Evolutionary conservation across 768 basidiomycete species (phyloP).

Genomic region (Phlegmacium glaucopus): DNA sequence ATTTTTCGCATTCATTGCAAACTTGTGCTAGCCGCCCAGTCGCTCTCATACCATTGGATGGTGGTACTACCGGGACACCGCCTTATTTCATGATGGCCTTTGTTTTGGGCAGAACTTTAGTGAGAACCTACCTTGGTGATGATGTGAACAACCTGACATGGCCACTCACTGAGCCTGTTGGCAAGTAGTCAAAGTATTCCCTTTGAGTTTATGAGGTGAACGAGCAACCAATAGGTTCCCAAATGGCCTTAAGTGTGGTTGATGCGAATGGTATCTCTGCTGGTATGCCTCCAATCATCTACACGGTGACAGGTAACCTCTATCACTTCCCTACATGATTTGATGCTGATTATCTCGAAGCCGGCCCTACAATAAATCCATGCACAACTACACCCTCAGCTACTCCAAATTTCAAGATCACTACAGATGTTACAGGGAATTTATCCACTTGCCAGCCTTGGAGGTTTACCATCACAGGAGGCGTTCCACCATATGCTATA

Average conservation of each 20-base stretch:
- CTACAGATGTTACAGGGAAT: constrained; percentile 34
- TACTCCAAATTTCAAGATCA: constrained; percentile 27
- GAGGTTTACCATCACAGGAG: constrained; percentile 42
- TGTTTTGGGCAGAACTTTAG: constrained; percentile 32
- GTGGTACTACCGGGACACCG: constrained; percentile 19
- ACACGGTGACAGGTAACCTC: constrained; percentile 33
- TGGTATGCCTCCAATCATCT: constrained; percentile 33
- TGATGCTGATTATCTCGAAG: constrained; percentile 12
- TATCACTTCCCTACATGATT: background rate
- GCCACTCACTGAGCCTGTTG: constrained; percentile 36
- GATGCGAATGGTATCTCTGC: constrained; percentile 42
- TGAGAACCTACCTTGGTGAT: constrained; percentile 32
- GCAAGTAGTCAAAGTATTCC: constrained; percentile 23
- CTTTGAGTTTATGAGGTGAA: background rate
- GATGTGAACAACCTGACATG: constrained; percentile 37
- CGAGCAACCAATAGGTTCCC: constrained; percentile 29
- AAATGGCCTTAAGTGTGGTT: constrained; percentile 40
- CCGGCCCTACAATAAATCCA: constrained; percentile 26
- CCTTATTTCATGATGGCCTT: constrained; percentile 45
- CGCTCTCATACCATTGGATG: constrained; percentile 20
- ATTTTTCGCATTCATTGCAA: constrained; percentile 18
- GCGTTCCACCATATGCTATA: constrained; percentile 41
- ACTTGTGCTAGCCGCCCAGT: constrained; percentile 25
- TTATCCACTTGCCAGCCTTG: constrained; percentile 44
- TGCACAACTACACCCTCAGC: constrained; percentile 23